Conservation (phyloP, 495 filamentous ascomycete species). For the Neurospora sp. region DNA sequence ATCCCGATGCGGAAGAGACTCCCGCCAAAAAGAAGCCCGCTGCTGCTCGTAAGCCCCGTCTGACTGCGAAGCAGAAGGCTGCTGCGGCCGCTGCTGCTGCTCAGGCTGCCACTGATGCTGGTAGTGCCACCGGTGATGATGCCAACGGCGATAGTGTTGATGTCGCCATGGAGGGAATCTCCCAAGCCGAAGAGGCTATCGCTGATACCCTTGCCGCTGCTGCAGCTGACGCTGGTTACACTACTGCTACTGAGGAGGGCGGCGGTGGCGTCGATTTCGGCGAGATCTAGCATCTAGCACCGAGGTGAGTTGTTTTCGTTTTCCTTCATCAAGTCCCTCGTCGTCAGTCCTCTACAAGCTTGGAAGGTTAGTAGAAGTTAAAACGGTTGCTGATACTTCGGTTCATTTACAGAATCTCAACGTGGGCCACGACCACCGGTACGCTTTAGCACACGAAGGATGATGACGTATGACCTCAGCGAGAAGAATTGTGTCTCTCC, state of each 20-base stretch:
- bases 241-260: not conserved
- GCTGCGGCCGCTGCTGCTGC: not conserved
- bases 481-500: no score
- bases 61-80: not conserved
- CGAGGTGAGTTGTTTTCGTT: not conserved
- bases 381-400: not conserved
- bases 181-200: not conserved
- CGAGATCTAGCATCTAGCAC: not conserved
- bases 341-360: not conserved
- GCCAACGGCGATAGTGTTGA: not conserved
- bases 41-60: not conserved
- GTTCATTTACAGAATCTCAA: not conserved
- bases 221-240: not conserved
- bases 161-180: not conserved
- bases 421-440: not conserved
- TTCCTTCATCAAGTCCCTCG: not conserved
- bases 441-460: not conserved
- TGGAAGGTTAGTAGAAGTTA: not conserved
- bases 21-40: not conserved
- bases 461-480: no score
- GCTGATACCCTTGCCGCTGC: not conserved
- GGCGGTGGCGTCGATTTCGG: not conserved
- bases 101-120: not conserved
- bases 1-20: not conserved
- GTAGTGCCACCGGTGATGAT: not conserved